phyloP scores from a whole-genome alignment of 1,284 basidiomycete species.

The Cutaneotrichosporon cavernicola region DNA sequence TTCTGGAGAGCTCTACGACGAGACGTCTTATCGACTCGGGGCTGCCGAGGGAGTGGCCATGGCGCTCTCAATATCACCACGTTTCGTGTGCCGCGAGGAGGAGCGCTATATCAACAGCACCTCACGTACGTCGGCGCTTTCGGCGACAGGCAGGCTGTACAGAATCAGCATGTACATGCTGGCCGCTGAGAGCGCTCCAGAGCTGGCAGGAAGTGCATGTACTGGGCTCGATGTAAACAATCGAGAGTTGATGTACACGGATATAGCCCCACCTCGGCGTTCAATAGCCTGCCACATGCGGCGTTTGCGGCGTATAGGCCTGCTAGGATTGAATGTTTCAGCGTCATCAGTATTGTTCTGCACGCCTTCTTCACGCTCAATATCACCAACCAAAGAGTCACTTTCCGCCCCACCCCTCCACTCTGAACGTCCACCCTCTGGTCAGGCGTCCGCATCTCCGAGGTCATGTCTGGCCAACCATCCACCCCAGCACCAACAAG shows the following conservation, averaged over 20 bases:
- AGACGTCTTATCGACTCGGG: no score
- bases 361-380: conserved; percentile 20
- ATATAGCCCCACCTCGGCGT: background rate
- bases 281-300: background rate
- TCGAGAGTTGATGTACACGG: background rate
- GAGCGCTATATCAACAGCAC: no score
- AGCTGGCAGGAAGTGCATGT: no score
- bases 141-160: no score
- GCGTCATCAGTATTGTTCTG: background rate
- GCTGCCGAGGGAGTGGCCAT: no score
- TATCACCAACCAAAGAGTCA: conserved; percentile 10
- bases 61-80: no score
- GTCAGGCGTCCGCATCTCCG: background rate
- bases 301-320: conserved; percentile 1
- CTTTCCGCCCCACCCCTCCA: conserved; percentile 14
- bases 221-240: background rate
- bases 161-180: no score
- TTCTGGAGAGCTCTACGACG: no score
- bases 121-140: no score
- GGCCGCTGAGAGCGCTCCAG: no score
- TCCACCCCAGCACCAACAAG: conserved; percentile 2
- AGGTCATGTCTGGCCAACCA: conserved; percentile 5
- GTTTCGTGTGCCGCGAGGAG: no score
- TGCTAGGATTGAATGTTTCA: background rate
- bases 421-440: conserved; percentile 13